Percentiles rank a stretch among this genome's conserved stretches.
phyloP scores from a whole-genome alignment of 257 asterid genomes.

The Nicotiana noctiflora region DNA sequence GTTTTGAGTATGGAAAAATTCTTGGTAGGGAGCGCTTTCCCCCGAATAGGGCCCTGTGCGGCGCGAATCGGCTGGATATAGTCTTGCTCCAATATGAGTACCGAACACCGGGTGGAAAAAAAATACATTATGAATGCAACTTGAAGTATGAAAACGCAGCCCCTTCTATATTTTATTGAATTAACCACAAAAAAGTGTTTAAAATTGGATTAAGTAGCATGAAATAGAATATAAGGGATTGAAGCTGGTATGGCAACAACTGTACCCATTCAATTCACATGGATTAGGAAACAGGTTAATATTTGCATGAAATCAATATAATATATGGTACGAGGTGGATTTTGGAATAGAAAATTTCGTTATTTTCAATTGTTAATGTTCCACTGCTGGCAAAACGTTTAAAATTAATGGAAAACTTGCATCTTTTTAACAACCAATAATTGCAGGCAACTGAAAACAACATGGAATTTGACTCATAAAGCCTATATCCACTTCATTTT shows the following conservation, averaged over 20 bases:
- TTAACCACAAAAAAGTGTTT: background rate
- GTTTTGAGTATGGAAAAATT: too few relatives aligned
- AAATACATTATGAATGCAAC: background rate
- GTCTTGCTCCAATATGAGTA: too few relatives aligned
- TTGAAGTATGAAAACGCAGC: background rate
- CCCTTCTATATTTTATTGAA: background rate
- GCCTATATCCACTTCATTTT: too few relatives aligned
- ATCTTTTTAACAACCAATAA: background rate
- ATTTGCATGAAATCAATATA: background rate
- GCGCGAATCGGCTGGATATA: too few relatives aligned
- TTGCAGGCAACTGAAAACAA: too few relatives aligned
- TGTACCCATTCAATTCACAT: background rate
- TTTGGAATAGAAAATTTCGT: background rate
- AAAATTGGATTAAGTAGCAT: background rate
- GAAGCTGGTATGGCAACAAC: background rate
- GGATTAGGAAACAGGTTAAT: background rate
- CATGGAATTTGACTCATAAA: too few relatives aligned
- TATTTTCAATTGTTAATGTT: background rate
- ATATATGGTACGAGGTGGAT: too few relatives aligned
- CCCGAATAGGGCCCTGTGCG: too few relatives aligned
- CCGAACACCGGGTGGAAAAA: too few relatives aligned
- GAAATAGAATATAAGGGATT: background rate
- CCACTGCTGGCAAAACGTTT: background rate
- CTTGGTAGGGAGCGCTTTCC: too few relatives aligned
- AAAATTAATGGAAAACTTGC: background rate